Evolutionary conservation across 73 alveolate species (phyloP), one percentile per base, ranked within the genome.

Genomic region (Paramecium biaurelia): DNA sequence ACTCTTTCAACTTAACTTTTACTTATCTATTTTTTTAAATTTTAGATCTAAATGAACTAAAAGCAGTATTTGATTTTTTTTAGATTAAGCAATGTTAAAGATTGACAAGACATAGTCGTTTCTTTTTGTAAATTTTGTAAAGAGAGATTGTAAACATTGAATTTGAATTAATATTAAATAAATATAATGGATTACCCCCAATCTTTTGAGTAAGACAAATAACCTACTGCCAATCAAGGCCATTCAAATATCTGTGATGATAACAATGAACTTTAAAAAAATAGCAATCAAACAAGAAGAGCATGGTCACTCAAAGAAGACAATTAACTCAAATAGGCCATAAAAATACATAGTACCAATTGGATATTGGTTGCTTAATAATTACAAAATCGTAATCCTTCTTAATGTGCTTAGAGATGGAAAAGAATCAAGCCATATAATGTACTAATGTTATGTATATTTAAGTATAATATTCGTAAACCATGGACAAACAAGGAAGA

Each of bases 401-500:
- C 90, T 12, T 12, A 79, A 79, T 79, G 90, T 79, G 90, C 90
- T 43, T 79, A 79, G 74, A 79, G 90, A 79, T 79, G 90, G 90
- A 79, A 79, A 47, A 41, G 90, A 23, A 79, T 79, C 9, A 79
- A 79, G n/a, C 90, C 90, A 1, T 21, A 41, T 12, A 20, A 21
- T 37, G 90, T 79, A 79, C 2, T 8, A n/a, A 38, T 43, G 21
- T 15, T 4, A 42, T 26, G 30, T 23, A 12, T n/a, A 42, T 72
- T 7, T 21, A 53, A 79, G 90, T 34, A 21, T 15, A 68, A 42
- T 37, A 82, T 32, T 24, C 89, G 94, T 11, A 43, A 70, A 28
- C 63, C 57, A 20, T 89, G 94, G 94, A 89, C 89, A 4, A 23
- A 43, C 1, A 72, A 42, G 32, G 94, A 89, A 57, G 94, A 89